Percentiles rank a stretch among this genome's conserved stretches.
Evolutionary conservation across 345 rosid species (phyloP).

Genomic region (Linum tenue): DNA sequence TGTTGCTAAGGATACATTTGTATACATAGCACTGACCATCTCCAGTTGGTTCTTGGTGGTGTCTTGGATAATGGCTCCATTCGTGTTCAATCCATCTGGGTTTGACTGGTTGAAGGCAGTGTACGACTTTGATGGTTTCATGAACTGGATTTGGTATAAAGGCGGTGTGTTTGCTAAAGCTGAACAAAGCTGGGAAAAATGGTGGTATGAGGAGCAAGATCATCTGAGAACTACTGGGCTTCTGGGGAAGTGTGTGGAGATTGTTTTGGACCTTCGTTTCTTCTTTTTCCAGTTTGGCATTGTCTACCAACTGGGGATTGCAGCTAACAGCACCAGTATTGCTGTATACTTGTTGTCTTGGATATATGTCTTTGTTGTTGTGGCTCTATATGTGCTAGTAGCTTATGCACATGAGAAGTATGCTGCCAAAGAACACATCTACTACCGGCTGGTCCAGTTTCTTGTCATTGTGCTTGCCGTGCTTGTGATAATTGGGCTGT

Average conservation of each 20-base stretch:
- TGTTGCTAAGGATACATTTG: constrained; percentile 62
- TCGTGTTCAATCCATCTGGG: constrained; percentile 87
- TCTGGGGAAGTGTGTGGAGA: constrained; percentile 71
- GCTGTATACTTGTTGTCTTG: constrained; percentile 75
- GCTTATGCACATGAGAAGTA: constrained; percentile 61
- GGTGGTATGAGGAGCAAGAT: constrained; percentile 96
- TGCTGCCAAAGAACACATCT: constrained; percentile 69
- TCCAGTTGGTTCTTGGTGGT: constrained; percentile 81
- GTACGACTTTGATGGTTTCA: constrained; percentile 81
- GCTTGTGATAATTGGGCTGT: constrained; percentile 50
- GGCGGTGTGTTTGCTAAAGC: constrained; percentile 84
- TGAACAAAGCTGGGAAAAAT: constrained; percentile 87
- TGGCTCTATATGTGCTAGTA: constrained; percentile 46
- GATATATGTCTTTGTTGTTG: constrained; percentile 50
- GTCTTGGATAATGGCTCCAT: constrained; percentile 81
- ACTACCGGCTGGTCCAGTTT: constrained; percentile 85
- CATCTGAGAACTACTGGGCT: constrained; percentile 74
- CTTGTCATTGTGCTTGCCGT: constrained; percentile 46
- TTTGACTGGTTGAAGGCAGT: constrained; percentile 94
- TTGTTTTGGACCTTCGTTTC: constrained; percentile 77
- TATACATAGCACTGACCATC: constrained; percentile 73
- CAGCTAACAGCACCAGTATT: constrained; percentile 44
- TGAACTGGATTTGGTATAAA: constrained; percentile 78
- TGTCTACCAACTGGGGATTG: constrained; percentile 69
- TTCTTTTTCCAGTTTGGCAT: constrained; percentile 87